A percentile compares a stretch with the other conserved stretches of the same genome.
These are phyloP conservation scores for Thymus mandschuricus DNA, from an alignment of 257 asterid species.

Conservation along the genomic window DNA sequence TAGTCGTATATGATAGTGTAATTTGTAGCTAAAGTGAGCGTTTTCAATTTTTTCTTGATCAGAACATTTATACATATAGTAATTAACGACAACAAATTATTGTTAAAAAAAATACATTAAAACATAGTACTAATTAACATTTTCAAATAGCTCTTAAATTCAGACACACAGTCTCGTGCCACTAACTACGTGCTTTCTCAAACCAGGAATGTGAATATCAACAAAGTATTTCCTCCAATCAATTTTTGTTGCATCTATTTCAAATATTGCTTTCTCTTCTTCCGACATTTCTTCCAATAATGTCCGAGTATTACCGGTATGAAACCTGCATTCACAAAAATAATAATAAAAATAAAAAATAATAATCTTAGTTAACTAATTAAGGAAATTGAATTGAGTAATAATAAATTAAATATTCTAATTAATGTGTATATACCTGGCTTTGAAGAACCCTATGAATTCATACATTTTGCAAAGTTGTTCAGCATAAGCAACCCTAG, in stretches of 20 bases:
- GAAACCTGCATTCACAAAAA: constrained; percentile 26
- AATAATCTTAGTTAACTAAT: too few relatives aligned
- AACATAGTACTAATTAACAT: too few relatives aligned
- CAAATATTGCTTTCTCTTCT: constrained; percentile 35
- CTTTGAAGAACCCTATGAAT: constrained; percentile 36
- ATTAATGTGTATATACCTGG: constrained; percentile 28
- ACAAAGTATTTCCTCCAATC: constrained; percentile 42
- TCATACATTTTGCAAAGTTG: constrained; percentile 38
- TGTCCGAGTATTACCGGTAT: constrained; percentile 33
- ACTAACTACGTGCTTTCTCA: constrained; percentile 30
- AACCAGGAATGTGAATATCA: constrained; percentile 39
- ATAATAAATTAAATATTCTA: not conserved
- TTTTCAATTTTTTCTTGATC: too few relatives aligned
- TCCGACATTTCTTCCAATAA: constrained; percentile 42
- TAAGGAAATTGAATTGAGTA: too few relatives aligned
- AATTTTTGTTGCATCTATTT: constrained; percentile 36
- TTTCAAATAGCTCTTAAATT: too few relatives aligned
- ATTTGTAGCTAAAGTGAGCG: too few relatives aligned
- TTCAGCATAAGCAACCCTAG: constrained; percentile 39
- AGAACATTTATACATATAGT: too few relatives aligned
- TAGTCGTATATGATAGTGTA: too few relatives aligned
- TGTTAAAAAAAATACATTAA: too few relatives aligned
- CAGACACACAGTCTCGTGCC: not conserved
- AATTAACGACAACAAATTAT: too few relatives aligned
- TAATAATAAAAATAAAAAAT: too few relatives aligned